These are phyloP conservation scores for Lactuca sativa DNA, from an alignment of 129 eudicot genomes.

Conservation along the genomic window DNA sequence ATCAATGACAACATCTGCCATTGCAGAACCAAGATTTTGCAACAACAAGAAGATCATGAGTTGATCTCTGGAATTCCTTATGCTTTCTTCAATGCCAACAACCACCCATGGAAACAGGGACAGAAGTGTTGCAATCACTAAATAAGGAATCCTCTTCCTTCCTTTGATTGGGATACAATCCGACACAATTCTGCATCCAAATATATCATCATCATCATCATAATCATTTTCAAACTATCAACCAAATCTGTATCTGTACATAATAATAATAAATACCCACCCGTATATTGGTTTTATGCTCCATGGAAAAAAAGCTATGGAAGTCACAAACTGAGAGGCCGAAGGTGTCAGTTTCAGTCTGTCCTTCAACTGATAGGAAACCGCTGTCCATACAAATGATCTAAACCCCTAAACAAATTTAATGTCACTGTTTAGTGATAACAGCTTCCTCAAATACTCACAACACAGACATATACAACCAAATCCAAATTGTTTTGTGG, in stretches of 20 bases:
- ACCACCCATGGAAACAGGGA: constrained; percentile 86
- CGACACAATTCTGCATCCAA: constrained; percentile 73
- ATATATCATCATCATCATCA: neutral
- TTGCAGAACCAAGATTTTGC: constrained; percentile 94
- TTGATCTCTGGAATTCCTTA: constrained; percentile 61
- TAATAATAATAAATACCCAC: constrained; percentile 38
- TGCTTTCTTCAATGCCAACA: constrained; percentile 50
- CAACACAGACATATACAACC: constrained; percentile 17
- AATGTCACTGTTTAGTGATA: constrained; percentile 25
- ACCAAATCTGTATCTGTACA: neutral
- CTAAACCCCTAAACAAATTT: constrained; percentile 69
- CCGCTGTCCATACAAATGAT: constrained; percentile 98
- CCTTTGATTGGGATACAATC: constrained; percentile 95
- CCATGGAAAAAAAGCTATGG: constrained; percentile 94
- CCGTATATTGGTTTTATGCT: constrained; percentile 97
- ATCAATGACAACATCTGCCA: constrained; percentile 99
- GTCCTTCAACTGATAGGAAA: constrained; percentile 93
- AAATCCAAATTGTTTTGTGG: neutral
- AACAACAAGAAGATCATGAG: constrained; percentile 70
- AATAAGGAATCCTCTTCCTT: constrained; percentile 82
- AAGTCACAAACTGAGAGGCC: constrained; percentile 92
- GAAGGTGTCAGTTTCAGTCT: constrained; percentile 82
- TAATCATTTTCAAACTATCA: neutral
- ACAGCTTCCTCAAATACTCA: constrained; percentile 6
- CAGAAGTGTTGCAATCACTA: constrained; percentile 75